Evolutionary conservation across 176 grass and related monocot species (phyloP), one percentile per base, ranked within the genome.

Genomic region (Coix lacrymajobi): DNA sequence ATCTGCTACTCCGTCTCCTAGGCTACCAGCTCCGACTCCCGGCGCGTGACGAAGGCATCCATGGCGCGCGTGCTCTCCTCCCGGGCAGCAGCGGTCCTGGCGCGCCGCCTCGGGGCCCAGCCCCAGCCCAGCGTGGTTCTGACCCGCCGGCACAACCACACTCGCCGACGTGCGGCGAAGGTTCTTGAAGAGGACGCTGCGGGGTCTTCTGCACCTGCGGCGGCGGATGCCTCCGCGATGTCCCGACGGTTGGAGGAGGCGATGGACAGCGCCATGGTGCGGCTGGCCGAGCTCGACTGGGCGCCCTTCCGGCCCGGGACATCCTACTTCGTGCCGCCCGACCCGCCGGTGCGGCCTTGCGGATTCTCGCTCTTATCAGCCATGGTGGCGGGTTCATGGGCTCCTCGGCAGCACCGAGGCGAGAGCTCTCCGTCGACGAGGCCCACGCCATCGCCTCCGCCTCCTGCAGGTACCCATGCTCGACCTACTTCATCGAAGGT

Each of bases 221-320:
- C 66, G 30, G 37, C 73, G 37, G 88, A 83, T 24, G 31, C 66
- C 31, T 51, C 48, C 48, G 88, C 75, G 60, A 1, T 72, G 34
- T 8, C 25, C 40, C 67, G 11, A 75, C 38, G 84, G 6, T 20
- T 90, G 39, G 88, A 83, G 88, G 88, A 90, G 32, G 88, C 88
- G 62, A 87, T 90, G 48, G 88, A 90, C 61, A 61, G 79, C 31
- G 84, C 80, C 75, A 87, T 90, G 79, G 88, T 51, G 25, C 84
- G 84, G 48, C 74, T 79, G 80, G 54, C 84, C 5, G 88, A 87
- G 80, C 88, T 84, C 8, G 84, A 79, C 14, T 90, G 88, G 88
- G 84, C 88, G 39, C 84, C 80, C 45, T 90, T 90, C 88, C 74
- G 88, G 6, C 88, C 88, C 20, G 88, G 88, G 6, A 90, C 88